phyloP scores from a whole-genome alignment of 768 basidiomycete genomes.

The Boletellus ananas region DNA sequence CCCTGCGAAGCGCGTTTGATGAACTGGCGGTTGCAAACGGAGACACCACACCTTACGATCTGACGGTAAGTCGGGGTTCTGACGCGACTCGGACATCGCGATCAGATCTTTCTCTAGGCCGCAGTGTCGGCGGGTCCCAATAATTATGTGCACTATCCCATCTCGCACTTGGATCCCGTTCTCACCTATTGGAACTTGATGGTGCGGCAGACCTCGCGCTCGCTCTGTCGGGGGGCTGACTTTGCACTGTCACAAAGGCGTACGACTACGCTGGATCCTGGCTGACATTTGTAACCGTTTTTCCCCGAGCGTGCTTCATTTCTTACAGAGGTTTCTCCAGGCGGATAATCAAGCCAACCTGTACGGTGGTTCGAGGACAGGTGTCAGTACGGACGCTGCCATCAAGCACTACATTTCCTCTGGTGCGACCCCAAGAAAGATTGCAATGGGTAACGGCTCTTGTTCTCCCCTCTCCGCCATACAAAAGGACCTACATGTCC shows the following conservation, averaged over 20 bases:
- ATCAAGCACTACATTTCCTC: constrained; percentile 54
- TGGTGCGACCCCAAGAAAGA: constrained; percentile 64
- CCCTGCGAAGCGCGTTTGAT: constrained; percentile 60
- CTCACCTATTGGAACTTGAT: constrained; percentile 81
- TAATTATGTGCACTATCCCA: constrained; percentile 54
- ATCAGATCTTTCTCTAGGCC: constrained; percentile 28
- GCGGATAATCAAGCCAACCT: constrained; percentile 62
- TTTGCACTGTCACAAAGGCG: constrained; percentile 37
- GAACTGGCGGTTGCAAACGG: constrained; percentile 55
- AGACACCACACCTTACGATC: constrained; percentile 53
- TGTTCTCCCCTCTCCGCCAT: background rate
- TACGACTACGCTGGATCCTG: constrained; percentile 81
- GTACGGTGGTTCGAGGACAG: constrained; percentile 60
- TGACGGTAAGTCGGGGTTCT: constrained; percentile 38
- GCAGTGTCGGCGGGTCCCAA: constrained; percentile 61
- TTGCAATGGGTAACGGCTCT: constrained; percentile 51
- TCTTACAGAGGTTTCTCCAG: constrained; percentile 15
- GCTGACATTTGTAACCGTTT: constrained; percentile 51
- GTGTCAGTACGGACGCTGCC: constrained; percentile 65
- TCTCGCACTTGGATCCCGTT: constrained; percentile 62
- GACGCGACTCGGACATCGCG: background rate
- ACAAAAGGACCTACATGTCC: background rate
- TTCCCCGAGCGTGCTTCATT: background rate
- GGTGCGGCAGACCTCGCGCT: constrained; percentile 35
- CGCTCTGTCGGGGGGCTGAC: background rate